Evolutionary conservation across 1,139 yeast species (phyloP), one percentile per base, ranked within the genome.

Genomic region (Kodamaea derodonti): DNA sequence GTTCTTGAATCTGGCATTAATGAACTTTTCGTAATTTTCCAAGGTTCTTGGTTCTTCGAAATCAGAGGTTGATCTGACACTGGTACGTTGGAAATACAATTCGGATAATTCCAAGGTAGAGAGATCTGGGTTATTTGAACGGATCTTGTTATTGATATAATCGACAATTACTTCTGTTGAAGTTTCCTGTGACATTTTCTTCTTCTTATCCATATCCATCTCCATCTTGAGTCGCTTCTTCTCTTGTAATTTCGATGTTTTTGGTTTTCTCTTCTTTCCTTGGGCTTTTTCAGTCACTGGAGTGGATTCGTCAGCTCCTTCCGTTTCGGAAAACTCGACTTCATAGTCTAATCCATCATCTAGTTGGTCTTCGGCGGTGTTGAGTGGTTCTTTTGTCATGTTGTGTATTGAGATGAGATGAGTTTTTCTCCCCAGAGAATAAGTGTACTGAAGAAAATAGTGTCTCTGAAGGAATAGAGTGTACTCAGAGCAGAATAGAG

Each of bases 291-390:
- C 50, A 22, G 40, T 33, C 14, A 27, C 39, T 11, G 31, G 30
- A 10, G 20, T 20, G 7, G 14, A 11, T 14, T 24, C 20, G 14
- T 13, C 34, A 43, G 37, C 27, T 43, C 23, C 35, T 24, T 41
- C 46, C 3, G 37, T 22, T 20, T 41, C 51, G 4, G 52, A 42
- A 31, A 61, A 55, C 15, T 69, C 80, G 20, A 72, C 65, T 1
- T 66, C 66, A 49, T 79, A 80, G 12, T 65, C 81, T 30, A 82
- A 65, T 2, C 84, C 86, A 52, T 82, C 90, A 35, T 80, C 84
- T 32, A 82, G 62, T 40, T 80, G 87, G 50, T 83, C 90, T 25
- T 43, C 49, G 11, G 18, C 35, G 14, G 31, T 14, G 20, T 14
- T 27, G 15, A 22, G 22, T 17, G 23, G 24, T 29, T 34, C 33